A percentile compares a stretch with the other conserved stretches of the same genome.
Evolutionary conservation across 371 early-diverging fungal species (phyloP).

Genomic region (Entomophthora muscae): DNA sequence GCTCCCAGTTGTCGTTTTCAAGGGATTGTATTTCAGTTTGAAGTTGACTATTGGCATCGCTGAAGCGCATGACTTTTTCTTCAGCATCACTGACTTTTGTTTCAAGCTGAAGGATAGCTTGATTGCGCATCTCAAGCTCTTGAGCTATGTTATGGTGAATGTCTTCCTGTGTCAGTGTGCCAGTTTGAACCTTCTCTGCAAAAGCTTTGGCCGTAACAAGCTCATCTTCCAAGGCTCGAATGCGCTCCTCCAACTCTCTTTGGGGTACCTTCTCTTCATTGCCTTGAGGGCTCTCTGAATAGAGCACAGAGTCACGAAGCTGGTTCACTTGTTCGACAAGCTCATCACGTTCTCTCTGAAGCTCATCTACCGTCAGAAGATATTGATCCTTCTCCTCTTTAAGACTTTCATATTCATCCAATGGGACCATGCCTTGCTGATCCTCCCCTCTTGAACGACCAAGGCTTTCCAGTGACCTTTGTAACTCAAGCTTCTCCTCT

Average conservation of each 20-base stretch:
- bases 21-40: not conserved
- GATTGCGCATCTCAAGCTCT: not conserved
- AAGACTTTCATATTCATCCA: not conserved
- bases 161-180: not conserved
- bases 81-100: not conserved
- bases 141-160: not conserved
- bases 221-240: constrained; percentile 3
- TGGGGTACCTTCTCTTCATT: not conserved
- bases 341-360: not conserved
- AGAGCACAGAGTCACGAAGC: not conserved
- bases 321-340: not conserved
- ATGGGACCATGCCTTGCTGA: not conserved
- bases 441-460: not conserved
- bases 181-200: not conserved
- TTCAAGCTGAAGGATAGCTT: not conserved
- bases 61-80: not conserved
- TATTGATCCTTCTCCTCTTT: not conserved
- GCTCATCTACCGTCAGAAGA: not conserved
- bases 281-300: not conserved
- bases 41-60: not conserved
- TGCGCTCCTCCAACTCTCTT: not conserved
- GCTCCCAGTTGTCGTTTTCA: not conserved
- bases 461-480: not conserved
- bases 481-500: not conserved
- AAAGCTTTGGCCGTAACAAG: not conserved